Base-by-base conservation (phyloP, 352 stramenopile genomes). In the Globisporangium ultimum region DNA sequence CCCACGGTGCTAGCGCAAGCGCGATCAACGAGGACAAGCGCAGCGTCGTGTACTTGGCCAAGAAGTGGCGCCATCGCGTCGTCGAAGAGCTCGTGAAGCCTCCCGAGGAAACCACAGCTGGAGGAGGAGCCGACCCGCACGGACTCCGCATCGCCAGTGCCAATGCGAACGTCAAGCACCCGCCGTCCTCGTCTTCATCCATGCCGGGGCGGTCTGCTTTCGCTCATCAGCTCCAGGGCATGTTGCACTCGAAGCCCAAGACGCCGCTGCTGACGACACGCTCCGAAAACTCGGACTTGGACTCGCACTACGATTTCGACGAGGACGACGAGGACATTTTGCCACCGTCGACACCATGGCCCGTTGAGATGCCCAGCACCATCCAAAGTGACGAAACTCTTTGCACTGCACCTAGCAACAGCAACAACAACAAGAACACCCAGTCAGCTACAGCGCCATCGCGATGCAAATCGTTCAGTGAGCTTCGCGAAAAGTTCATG, bases 21-120 rank as follows among this genome's bases (percentile, higher is more conserved):
- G 70, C 74, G 32, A 86, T 86, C 53, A 90, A 92, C 57, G 82
- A 89, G 61, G 82, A 90, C 63, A 90, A 88, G 55, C 68, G 71
- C 28, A 92, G 72, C 40, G 80, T 88, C 13, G 69, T 92, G 41
- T 92, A 89, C 40, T 54, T 92, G 13, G 78, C 80, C 20, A 86
- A 88, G 64, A 89, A 91, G 59, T 92, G 82, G 82, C 67, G 76
- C 9, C 75, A 87, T 64, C 68, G 71, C n/a, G 61, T 53, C 0
- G 77, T 88, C 0, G 77, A 88, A 57, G 76, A 81, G 40, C 60
- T 88, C 1, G 70, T 88, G 7, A 80, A 74, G 42, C 75, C 72
- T 18, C 72, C 71, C 3, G 76, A 87, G 9, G 67, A 84, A 7
- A 49, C 56, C 3, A 14, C 14, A 38, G 32, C 20, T 14, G 50